phyloP scores from a whole-genome alignment of 192 early-diverging fungal species.

The Backusella psychrophila region DNA sequence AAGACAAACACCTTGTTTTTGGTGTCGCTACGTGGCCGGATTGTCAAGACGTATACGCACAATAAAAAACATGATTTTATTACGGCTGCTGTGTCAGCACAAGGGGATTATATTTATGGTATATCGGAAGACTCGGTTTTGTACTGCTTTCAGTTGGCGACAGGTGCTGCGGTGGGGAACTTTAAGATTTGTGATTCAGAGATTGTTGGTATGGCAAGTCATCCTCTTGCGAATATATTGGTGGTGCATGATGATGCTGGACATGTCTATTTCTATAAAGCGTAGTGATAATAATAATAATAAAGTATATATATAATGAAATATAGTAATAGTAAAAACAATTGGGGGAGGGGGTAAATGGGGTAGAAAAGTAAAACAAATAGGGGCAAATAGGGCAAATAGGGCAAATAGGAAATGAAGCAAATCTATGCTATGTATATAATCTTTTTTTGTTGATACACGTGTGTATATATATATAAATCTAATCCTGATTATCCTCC shows the following conservation, averaged over 20 bases:
- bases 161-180: constrained; percentile 46
- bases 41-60: constrained; percentile 48
- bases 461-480: neutral
- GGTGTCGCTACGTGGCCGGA: constrained; percentile 61
- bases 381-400: no score
- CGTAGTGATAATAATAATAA: constrained; percentile 30
- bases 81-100: constrained; percentile 60
- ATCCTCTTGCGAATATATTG: constrained; percentile 84
- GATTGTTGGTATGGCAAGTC: constrained; percentile 73
- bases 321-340: neutral
- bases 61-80: constrained; percentile 55
- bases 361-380: no score
- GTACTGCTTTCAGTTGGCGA: constrained; percentile 66
- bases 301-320: neutral
- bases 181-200: constrained; percentile 60
- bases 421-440: neutral
- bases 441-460: neutral
- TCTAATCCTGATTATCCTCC: constrained; percentile 20
- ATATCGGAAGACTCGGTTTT: constrained; percentile 68
- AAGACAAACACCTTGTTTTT: constrained; percentile 74
- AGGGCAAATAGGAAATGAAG: neutral
- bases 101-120: constrained; percentile 82
- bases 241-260: constrained; percentile 69
- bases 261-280: constrained; percentile 58
- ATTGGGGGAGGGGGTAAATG: neutral